phyloP scores from a whole-genome alignment of 495 filamentous ascomycete species.

The Evernia prunastri region DNA sequence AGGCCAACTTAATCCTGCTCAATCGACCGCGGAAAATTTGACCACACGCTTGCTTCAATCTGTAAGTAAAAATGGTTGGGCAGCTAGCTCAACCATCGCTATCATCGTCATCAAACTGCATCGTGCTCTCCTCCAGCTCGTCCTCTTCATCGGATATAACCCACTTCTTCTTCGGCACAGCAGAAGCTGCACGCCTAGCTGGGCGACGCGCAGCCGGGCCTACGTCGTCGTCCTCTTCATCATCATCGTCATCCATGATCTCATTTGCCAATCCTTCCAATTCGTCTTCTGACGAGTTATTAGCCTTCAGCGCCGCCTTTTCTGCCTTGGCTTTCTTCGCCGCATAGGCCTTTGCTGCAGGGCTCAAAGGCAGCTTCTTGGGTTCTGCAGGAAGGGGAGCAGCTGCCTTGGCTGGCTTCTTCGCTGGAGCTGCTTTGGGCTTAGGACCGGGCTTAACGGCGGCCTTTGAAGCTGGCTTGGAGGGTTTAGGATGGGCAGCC shows the following conservation, averaged over 20 bases:
- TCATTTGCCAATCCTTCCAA: slow-evolving; percentile 49
- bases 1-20: not conserved
- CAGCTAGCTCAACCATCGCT: slow-evolving; percentile 23
- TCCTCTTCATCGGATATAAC: slow-evolving; percentile 23
- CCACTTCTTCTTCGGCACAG: slow-evolving; percentile 23
- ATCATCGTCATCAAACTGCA: slow-evolving; percentile 25
- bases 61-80: not conserved
- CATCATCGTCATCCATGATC: slow-evolving; percentile 48
- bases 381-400: slow-evolving; percentile 31
- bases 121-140: slow-evolving; percentile 29
- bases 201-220: slow-evolving; percentile 19
- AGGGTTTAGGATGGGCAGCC: slow-evolving; percentile 28
- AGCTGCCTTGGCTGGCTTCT: slow-evolving; percentile 32
- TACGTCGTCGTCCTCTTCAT: slow-evolving; percentile 47
- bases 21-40: not conserved
- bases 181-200: slow-evolving; percentile 24
- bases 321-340: slow-evolving; percentile 59
- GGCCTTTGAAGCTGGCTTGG: slow-evolving; percentile 27
- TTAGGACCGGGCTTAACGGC: slow-evolving; percentile 30
- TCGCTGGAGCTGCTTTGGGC: slow-evolving; percentile 36
- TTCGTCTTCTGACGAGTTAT: slow-evolving; percentile 38
- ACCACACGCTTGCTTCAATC: not conserved
- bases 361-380: slow-evolving; percentile 53
- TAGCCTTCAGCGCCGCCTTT: slow-evolving; percentile 33
- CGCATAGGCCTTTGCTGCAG: slow-evolving; percentile 77